These are phyloP conservation scores for Eimeria falciformis DNA, from an alignment of 169 alveolate genomes.

Conservation along the genomic window DNA sequence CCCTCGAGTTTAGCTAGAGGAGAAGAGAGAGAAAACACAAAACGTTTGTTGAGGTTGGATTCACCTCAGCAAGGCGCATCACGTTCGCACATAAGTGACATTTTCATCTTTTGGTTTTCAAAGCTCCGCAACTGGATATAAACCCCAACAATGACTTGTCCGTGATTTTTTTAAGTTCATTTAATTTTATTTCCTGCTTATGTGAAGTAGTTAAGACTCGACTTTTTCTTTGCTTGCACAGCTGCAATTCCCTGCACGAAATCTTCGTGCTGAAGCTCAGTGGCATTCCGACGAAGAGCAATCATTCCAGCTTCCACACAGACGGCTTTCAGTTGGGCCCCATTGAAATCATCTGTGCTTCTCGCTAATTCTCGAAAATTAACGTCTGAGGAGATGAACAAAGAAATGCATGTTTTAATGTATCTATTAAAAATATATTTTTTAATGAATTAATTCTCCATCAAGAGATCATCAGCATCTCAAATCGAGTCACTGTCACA, in stretches of 20 bases:
- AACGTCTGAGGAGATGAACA: constrained; percentile 82
- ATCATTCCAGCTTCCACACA: constrained; percentile 99
- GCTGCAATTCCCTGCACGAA: constrained; percentile 98
- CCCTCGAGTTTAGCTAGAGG: too few relatives aligned
- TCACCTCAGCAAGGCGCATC: too few relatives aligned
- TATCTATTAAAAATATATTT: background rate
- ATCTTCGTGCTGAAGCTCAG: constrained; percentile 98
- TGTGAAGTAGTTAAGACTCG: constrained; percentile 96
- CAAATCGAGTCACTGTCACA: too few relatives aligned
- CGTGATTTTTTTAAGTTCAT: too few relatives aligned
- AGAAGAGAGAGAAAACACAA: too few relatives aligned
- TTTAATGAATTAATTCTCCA: background rate
- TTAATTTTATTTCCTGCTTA: constrained; percentile 69
- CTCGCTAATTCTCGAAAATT: constrained; percentile 98
- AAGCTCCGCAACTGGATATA: too few relatives aligned
- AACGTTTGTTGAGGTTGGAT: too few relatives aligned
- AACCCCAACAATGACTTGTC: too few relatives aligned
- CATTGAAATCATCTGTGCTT: constrained; percentile 98
- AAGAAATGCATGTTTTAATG: too few relatives aligned
- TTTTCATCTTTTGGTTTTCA: too few relatives aligned
- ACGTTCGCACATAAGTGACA: too few relatives aligned
- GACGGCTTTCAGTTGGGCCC: constrained; percentile 95
- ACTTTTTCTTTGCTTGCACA: constrained; percentile 98
- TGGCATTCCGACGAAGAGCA: constrained; percentile 95
- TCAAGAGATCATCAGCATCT: background rate